Evolutionary conservation across 139 green algal species (phyloP).

Genomic region (Closterium sp.): DNA sequence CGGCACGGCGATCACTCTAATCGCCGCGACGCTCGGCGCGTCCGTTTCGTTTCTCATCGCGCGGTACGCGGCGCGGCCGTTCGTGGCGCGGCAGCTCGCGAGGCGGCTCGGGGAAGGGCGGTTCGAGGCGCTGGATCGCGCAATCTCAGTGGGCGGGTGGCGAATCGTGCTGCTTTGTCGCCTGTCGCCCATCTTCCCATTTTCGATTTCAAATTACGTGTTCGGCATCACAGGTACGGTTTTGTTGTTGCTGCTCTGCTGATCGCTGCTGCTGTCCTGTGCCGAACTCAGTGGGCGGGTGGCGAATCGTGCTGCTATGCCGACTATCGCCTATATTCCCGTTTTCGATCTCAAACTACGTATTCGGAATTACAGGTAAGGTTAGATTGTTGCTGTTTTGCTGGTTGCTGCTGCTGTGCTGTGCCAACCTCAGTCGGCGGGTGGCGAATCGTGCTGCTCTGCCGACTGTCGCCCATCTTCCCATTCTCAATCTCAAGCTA

Average conservation of each 20-base stretch:
- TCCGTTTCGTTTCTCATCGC: slow-evolving; percentile 88
- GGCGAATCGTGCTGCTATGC: slow-evolving; percentile 90
- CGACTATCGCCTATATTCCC: slow-evolving; percentile 88
- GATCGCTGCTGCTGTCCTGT: no score
- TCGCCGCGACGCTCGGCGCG: slow-evolving; percentile 65
- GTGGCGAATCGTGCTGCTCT: slow-evolving; percentile 85
- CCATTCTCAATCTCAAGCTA: slow-evolving; percentile 49
- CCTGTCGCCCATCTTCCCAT: slow-evolving; percentile 83
- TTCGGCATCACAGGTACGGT: not conserved
- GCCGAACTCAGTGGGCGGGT: slow-evolving; percentile 70
- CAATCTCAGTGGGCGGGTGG: slow-evolving; percentile 81
- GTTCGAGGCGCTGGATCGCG: slow-evolving; percentile 76
- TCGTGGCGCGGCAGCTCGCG: slow-evolving; percentile 71
- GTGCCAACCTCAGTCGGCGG: slow-evolving; percentile 80
- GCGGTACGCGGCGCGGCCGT: slow-evolving; percentile 81
- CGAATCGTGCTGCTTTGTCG: slow-evolving; percentile 89
- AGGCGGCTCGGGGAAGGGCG: slow-evolving; percentile 6
- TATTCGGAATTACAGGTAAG: no score
- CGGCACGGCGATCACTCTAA: slow-evolving; percentile 75
- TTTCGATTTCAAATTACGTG: not conserved
- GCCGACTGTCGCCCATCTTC: slow-evolving; percentile 88
- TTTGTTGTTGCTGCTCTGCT: no score
- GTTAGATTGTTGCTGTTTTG: no score
- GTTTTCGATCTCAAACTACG: no score
- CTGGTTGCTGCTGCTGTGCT: no score